Evolutionary conservation across 352 stramenopile genomes (phyloP), one percentile per base, ranked within the genome.

Genomic region (Globisporangium nunn): DNA sequence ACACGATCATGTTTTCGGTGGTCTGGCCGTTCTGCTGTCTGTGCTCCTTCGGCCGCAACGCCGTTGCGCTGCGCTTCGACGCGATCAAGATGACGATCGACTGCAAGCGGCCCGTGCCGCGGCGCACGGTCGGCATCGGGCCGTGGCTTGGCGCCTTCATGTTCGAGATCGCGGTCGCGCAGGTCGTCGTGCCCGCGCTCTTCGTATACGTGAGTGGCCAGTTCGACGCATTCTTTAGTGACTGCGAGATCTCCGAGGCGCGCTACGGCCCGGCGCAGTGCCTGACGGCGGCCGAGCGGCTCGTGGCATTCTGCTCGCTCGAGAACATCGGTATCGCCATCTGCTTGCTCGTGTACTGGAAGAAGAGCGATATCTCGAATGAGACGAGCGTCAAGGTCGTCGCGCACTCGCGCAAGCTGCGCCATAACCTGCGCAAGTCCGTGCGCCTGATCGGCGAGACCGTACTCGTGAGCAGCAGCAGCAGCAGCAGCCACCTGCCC

Each of bases 161-260:
- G 18, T 81, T 86, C 48, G 75, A 86, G 68, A 75, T 81, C 33
- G 44, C 78, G 14, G 50, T 73, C 10, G 75, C 73, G 33, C 70
- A 72, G 45, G 60, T 84, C 12, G 59, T 82, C 39, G 75, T 84
- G 37, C 73, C 73, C 0, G 73, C 59, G 30, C 71, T 86, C 12
- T 84, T 84, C 46, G 75, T 86, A n/a, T 83, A 80, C 52, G 73
- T 83, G 18, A 83, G 73, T 35, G 75, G 75, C n/a, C 73, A 84
- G 54, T 67, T 84, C 30, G 75, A 86, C 52, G 70, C 75, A 30
- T 85, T 81, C 54, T 75, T 73, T 53, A 5, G 52, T 14, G 53
- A 62, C 40, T 84, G 75, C 41, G 47, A 56, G 40, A 72, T 83
- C 50, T 63, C 55, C 1, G 60, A 71, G 49, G 49, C 56, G 7